phyloP scores from a whole-genome alignment of 208 protist species.

The Naegleria gruberi region DNA sequence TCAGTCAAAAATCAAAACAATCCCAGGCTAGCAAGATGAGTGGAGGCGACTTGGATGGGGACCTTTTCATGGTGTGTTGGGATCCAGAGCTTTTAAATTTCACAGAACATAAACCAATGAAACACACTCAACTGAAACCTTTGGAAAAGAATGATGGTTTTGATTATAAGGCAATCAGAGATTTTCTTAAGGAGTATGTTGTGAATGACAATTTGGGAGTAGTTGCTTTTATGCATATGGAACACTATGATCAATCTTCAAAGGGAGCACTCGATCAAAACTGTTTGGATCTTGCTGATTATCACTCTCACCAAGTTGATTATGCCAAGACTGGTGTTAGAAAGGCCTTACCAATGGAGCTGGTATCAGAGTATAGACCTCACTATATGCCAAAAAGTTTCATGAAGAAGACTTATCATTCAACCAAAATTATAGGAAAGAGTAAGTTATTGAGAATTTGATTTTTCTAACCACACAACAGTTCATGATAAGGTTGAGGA shows the following conservation, averaged over 20 bases:
- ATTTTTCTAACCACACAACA: too few species aligned
- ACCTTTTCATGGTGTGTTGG: neutral
- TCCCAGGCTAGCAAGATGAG: neutral
- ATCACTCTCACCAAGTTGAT: neutral
- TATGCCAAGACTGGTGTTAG: neutral
- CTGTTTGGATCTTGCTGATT: neutral
- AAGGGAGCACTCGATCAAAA: neutral
- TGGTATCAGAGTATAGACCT: neutral
- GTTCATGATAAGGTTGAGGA: neutral
- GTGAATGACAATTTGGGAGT: neutral
- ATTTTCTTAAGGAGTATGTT: neutral
- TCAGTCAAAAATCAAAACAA: neutral
- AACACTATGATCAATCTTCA: neutral
- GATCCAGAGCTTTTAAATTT: neutral
- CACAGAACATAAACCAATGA: neutral
- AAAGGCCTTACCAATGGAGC: neutral
- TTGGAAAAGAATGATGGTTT: neutral
- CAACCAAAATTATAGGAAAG: neutral
- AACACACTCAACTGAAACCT: neutral
- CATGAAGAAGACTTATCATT: neutral
- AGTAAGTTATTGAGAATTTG: too few species aligned
- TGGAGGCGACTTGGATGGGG: neutral
- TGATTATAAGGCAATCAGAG: neutral
- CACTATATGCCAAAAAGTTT: neutral
- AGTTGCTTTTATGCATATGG: neutral